Evolutionary conservation across 2,329 filamentous ascomycete genomes (phyloP), one percentile per base, ranked within the genome.

Genomic region (Aspergillus niger): DNA sequence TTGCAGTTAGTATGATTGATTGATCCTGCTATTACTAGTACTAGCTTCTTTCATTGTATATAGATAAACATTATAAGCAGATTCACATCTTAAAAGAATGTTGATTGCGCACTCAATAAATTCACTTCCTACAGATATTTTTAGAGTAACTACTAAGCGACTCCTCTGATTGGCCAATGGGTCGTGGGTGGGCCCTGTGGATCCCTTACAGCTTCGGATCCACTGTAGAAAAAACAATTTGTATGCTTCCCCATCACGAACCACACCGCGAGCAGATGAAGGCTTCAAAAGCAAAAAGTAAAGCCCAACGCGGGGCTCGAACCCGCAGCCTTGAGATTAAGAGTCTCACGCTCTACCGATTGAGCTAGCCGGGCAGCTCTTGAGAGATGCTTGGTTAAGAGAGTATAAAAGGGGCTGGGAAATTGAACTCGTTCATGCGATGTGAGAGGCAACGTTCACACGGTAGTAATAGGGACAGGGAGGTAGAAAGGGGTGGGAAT

Each of bases 261-360:
- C 39, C 39, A 13, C 41, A 44, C 10, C 8, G 2, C 10, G 10
- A 44, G 11, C 20, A 10, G 11, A 2, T 44, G 1, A 22, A 24
- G 5, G 13, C 32, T 22, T 22, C 54, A 47, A 57, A 62, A 55
- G 53, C 36, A 66, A 66, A 64, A 69, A 61, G 50, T n/a, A 59
- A 58, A 76, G 73, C 74, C 74, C 70, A 74, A 76, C 72, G 74
- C 70, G 74, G 73, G 74, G 74, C 69, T 76, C 72, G 74, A 76
- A 76, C 74, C 73, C 74, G 71, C 74, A 75, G 65, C 70, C 69
- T 73, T 74, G 72, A 72, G 74, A 72, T 74, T 78, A 81, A 80
- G 77, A 80, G 77, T 77, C 78, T 78, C 78, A 80, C 74, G 75
- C 74, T 77, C 74, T 80, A 78, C 72, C 78, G 77, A 81, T 80